Base-by-base conservation (phyloP, 768 basidiomycete genomes). In the Amanita phalloides region DNA sequence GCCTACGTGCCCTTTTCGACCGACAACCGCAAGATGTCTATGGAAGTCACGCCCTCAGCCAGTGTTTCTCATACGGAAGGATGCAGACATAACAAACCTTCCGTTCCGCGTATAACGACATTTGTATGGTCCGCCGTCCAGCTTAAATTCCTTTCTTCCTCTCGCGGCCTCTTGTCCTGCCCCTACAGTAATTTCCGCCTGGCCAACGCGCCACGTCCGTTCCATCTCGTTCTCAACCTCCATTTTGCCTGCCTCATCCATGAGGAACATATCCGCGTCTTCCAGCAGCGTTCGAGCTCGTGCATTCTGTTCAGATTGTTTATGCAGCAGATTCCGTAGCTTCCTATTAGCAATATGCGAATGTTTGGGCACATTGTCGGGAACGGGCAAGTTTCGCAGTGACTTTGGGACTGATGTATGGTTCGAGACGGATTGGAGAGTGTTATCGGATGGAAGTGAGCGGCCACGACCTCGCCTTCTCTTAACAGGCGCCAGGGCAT, bases 51-150 rank as follows among this genome's bases (percentile, higher is more conserved):
- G 26, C 30, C 20, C 21, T 41, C 43, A 47, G 23, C 36, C 25
- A 28, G 36, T 30, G 30, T 7, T 33, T 17, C 17, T 14, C 20
- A 5, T 25, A 52, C 37, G 53, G 28, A 41, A 23, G 41, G 42
- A 35, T 44, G 43, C 3, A 44, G 43, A 6, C 32, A 37, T 33
- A 35, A 70, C 78, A 61, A 45, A 90, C 88, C 91, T 75, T 58
- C 96, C 96, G 62, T 99, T 95, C 58, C 86, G 72, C 20, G 91
- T 90, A 69, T 94, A 96, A 57, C 90, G 77, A 37, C 83, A 76
- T 44, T 81, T 72, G 62, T 95, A 95, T 2, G 86, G 86, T 0
- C 95, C 95, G 10, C 85, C 84, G 54, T 94, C 89, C 39, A 99
- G 66, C 53, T 76, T 82, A 70, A 86, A 79, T 62, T 93, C 90